A percentile compares a stretch with the other conserved stretches of the same genome.
Evolutionary conservation across 1,284 basidiomycete genomes (phyloP).

Genomic region (Trametes polyzona): DNA sequence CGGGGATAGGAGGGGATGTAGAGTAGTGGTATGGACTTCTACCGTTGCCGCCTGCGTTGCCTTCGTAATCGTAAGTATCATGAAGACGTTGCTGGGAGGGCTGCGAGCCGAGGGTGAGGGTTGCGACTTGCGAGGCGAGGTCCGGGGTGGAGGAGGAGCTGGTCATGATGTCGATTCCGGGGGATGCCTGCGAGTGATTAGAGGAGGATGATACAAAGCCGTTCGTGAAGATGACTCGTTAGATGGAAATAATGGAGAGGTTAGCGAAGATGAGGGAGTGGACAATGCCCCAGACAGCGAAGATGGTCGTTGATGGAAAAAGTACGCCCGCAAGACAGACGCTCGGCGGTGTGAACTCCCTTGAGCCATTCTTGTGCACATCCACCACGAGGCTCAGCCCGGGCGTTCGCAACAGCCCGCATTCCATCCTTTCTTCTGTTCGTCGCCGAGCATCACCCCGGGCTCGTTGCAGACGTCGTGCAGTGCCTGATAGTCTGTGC

Average conservation of each 20-base stretch:
- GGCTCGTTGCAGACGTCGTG: not conserved
- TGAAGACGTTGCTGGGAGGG: slow-evolving; percentile 75
- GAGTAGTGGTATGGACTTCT: slow-evolving; percentile 71
- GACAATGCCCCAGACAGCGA: slow-evolving; percentile 31
- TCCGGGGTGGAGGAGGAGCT: slow-evolving; percentile 70
- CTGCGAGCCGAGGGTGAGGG: slow-evolving; percentile 65
- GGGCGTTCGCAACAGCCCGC: too few species aligned
- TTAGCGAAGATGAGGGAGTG: slow-evolving; percentile 28
- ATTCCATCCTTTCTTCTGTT: not conserved
- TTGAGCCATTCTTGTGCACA: slow-evolving; percentile 11
- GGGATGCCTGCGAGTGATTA: slow-evolving; percentile 21
- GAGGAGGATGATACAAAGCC: slow-evolving; percentile 28
- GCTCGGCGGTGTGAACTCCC: slow-evolving; percentile 26
- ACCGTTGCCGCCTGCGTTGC: slow-evolving; percentile 48
- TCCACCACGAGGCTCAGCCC: slow-evolving; percentile 26
- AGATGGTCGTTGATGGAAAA: slow-evolving; percentile 34
- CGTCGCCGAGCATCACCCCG: not conserved
- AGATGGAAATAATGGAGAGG: slow-evolving; percentile 30
- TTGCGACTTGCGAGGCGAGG: slow-evolving; percentile 53
- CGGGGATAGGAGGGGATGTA: slow-evolving; percentile 67
- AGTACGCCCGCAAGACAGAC: slow-evolving; percentile 23
- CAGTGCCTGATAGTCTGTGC: not conserved
- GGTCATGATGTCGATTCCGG: slow-evolving; percentile 60
- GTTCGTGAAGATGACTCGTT: slow-evolving; percentile 34
- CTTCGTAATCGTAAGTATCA: slow-evolving; percentile 83